Evolutionary conservation across 192 early-diverging fungal species (phyloP).

Genomic region (Linnemannia zychae): DNA sequence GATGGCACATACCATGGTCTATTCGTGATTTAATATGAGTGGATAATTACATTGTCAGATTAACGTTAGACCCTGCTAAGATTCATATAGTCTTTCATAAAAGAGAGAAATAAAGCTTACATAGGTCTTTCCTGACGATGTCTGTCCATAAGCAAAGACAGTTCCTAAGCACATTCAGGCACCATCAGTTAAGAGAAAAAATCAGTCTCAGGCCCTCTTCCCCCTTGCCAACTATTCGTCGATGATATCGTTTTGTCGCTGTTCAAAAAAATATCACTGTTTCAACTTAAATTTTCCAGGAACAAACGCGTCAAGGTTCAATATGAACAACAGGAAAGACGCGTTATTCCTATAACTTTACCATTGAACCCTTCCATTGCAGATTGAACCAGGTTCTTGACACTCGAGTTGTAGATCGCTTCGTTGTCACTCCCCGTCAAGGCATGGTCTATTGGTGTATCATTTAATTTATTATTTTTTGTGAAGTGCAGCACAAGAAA

Average conservation of each 20-base stretch:
- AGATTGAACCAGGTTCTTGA: slow-evolving; percentile 46
- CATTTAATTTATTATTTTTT: background rate
- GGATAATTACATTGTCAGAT: background rate
- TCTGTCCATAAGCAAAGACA: slow-evolving; percentile 99
- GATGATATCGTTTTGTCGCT: background rate
- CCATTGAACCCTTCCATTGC: slow-evolving; percentile 96
- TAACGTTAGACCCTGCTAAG: background rate
- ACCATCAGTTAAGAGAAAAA: background rate
- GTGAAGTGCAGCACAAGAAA: background rate
- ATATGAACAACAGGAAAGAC: background rate
- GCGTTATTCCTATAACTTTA: slow-evolving; percentile 26
- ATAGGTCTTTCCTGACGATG: slow-evolving; percentile 94
- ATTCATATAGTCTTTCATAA: background rate
- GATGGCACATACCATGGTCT: slow-evolving; percentile 61
- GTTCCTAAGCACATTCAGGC: slow-evolving; percentile 68
- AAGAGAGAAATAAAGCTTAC: slow-evolving; percentile 51
- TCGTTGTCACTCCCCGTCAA: slow-evolving; percentile 61
- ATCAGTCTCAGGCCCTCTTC: background rate
- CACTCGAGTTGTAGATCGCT: slow-evolving; percentile 47
- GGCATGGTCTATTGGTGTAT: slow-evolving; percentile 41
- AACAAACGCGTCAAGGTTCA: slow-evolving; percentile 15
- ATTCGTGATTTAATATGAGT: slow-evolving; percentile 36
- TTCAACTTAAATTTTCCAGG: background rate
- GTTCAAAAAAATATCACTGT: background rate
- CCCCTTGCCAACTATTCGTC: too few relatives aligned